Base-by-base conservation (phyloP, 306 rosid species). In the Trifolium fragiferum region DNA sequence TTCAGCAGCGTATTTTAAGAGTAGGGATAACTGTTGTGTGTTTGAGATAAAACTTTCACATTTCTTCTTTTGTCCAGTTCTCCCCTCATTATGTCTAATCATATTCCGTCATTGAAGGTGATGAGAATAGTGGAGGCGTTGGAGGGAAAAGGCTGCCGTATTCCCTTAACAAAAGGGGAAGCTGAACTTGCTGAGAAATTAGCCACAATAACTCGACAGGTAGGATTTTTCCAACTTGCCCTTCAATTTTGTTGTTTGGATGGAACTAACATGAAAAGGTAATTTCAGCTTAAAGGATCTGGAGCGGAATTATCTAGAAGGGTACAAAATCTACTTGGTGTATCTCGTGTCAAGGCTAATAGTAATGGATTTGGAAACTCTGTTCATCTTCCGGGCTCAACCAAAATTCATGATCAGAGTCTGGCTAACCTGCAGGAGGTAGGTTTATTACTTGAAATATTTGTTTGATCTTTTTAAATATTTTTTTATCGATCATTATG, bases 101-200 rank as follows among this genome's bases (percentile, higher is more conserved):
- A 49, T 27, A 7, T 69, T 51, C 81, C 50, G 33, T 87, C 49
- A 68, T 81, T 80, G 75, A 79, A 95, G 98, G 92, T 87, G 44
- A 92, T 90, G 99, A 85, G 94, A 87, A 84, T 92, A 76, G 84
- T 95, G 81, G 99, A 92, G 76, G 96, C 99, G 6, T 75, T 94
- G 70, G 98, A 95, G 73, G 93, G 90, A 55, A 92, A 95, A 88
- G 97, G 96, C 75, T 95, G 85, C 81, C 92, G 96, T 20, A 80
- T 94, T 75, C 98, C 99, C 59, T 69, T 94, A 67, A 90, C 89
- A 71, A 92, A 89, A 85, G 97, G 97, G 81, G 99, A 94, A 88
- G 97, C 78, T 74, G 96, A 92, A 72, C 78, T 90, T 25, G 99
- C 93, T 3, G 99, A 90, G 85, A 95, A 90, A 84, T 89, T 95